phyloP scores from a whole-genome alignment of 768 basidiomycete genomes.

The Boletus rubropictus region DNA sequence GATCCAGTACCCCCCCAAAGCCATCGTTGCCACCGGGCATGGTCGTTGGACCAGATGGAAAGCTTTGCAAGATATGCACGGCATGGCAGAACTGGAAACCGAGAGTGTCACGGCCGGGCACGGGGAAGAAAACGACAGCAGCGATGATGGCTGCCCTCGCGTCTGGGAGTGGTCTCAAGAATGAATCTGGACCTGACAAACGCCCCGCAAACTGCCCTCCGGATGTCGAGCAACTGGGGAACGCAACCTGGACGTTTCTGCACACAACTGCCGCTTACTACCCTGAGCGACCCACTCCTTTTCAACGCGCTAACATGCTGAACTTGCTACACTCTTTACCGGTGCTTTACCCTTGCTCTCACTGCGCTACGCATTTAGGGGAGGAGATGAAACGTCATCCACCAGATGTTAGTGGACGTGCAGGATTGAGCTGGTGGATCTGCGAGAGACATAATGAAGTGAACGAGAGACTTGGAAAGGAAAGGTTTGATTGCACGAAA shows the following conservation, averaged over 20 bases:
- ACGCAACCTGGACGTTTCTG: slow-evolving; percentile 94
- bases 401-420: slow-evolving; percentile 72
- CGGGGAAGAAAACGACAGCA: slow-evolving; percentile 30
- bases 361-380: slow-evolving; percentile 81
- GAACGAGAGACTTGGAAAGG: slow-evolving; percentile 81
- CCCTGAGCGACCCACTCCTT: slow-evolving; percentile 70
- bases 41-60: slow-evolving; percentile 88
- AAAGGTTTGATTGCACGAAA: slow-evolving; percentile 72
- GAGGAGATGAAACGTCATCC: slow-evolving; percentile 59
- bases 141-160: slow-evolving; percentile 33
- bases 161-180: slow-evolving; percentile 25
- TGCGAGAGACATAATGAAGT: slow-evolving; percentile 93
- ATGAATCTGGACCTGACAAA: slow-evolving; percentile 28
- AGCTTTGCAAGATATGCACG: slow-evolving; percentile 90
- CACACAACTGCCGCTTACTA: slow-evolving; percentile 96
- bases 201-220: slow-evolving; percentile 76
- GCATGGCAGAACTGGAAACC: slow-evolving; percentile 71
- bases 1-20: slow-evolving; percentile 12
- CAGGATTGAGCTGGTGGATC: slow-evolving; percentile 73
- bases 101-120: slow-evolving; percentile 23
- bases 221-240: slow-evolving; percentile 84
- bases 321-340: slow-evolving; percentile 73
- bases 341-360: slow-evolving; percentile 79
- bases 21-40: slow-evolving; percentile 66
- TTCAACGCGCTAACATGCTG: slow-evolving; percentile 81